phyloP scores from a whole-genome alignment of 2,329 filamentous ascomycete genomes.

The Kalaharituber pfeilii region DNA sequence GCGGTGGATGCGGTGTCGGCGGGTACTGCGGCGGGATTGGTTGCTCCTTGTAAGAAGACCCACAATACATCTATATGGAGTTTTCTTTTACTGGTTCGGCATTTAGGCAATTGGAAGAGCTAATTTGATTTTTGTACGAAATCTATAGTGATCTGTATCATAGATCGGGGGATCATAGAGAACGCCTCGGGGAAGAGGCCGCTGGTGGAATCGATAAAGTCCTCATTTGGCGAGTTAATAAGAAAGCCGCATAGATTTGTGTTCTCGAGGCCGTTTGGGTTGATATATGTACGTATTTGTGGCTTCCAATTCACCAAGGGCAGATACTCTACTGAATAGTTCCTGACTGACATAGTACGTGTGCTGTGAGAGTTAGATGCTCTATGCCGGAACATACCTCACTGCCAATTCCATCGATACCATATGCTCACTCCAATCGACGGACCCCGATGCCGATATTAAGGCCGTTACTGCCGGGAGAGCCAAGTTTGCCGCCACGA shows the following conservation, averaged over 20 bases:
- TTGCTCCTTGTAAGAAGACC: constrained; percentile 20
- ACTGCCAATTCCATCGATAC: constrained; percentile 83
- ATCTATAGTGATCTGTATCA: neutral
- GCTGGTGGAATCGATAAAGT: constrained; percentile 15
- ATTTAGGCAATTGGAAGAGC: neutral
- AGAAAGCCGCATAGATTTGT: constrained; percentile 20
- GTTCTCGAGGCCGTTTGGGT: constrained; percentile 21
- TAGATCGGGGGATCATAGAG: constrained; percentile 20
- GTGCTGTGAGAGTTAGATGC: constrained; percentile 30
- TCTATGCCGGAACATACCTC: constrained; percentile 80
- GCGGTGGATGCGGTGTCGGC: constrained; percentile 17
- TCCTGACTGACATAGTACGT: too few relatives aligned
- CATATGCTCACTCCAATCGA: constrained; percentile 40
- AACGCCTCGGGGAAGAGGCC: constrained; percentile 21
- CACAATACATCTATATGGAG: neutral
- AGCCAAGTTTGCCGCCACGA: constrained; percentile 65
- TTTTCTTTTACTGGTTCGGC: neutral
- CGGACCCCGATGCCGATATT: constrained; percentile 21
- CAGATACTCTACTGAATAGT: too few relatives aligned
- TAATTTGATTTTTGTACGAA: neutral
- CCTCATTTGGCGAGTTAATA: constrained; percentile 14
- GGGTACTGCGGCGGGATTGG: constrained; percentile 16
- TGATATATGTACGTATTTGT: constrained; percentile 22
- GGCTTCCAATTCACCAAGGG: too few relatives aligned
- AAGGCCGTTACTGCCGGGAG: constrained; percentile 49